Evolutionary conservation across 139 green algal genomes (phyloP).

Genomic region (Chlorella sp.): DNA sequence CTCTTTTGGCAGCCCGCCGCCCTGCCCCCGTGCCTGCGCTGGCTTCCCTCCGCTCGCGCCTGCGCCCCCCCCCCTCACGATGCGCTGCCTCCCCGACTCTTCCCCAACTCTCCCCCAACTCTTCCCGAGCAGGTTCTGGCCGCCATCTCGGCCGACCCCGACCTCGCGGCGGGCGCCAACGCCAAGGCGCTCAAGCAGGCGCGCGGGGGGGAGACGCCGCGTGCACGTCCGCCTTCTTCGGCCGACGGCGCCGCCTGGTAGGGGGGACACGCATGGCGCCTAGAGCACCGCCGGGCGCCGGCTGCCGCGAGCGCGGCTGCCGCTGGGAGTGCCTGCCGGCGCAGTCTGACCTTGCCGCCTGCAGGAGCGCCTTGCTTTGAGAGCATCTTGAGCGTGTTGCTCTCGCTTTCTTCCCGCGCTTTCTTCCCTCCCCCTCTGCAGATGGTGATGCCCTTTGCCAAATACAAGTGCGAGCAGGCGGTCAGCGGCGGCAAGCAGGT

Average conservation of each 20-base stretch:
- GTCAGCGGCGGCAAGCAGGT: conserved; percentile 61
- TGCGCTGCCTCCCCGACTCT: not conserved
- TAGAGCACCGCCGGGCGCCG: too few species aligned
- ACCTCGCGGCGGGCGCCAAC: conserved; percentile 20
- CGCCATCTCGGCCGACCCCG: conserved; percentile 2
- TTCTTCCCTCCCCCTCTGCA: conserved; percentile 55
- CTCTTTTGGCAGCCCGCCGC: not conserved
- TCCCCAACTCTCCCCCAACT: not conserved
- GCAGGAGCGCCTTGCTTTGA: too few species aligned
- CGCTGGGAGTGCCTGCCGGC: too few species aligned
- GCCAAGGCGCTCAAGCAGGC: conserved; percentile 45
- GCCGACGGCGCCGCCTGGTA: too few species aligned
- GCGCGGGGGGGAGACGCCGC: too few species aligned
- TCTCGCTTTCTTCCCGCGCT: too few species aligned
- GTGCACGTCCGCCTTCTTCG: too few species aligned
- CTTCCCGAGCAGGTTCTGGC: conserved; percentile 15
- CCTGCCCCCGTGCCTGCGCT: not conserved
- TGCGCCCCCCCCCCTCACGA: too few species aligned
- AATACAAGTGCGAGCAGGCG: conserved; percentile 87
- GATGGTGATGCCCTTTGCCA: conserved; percentile 89
- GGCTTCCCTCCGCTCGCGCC: not conserved
- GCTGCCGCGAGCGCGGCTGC: too few species aligned
- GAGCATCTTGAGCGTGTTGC: too few species aligned
- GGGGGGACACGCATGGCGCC: too few species aligned
- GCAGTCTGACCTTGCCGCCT: too few species aligned